Evolutionary conservation across 106 monocot species (phyloP).

Genomic region (Narthecium ossifragum): DNA sequence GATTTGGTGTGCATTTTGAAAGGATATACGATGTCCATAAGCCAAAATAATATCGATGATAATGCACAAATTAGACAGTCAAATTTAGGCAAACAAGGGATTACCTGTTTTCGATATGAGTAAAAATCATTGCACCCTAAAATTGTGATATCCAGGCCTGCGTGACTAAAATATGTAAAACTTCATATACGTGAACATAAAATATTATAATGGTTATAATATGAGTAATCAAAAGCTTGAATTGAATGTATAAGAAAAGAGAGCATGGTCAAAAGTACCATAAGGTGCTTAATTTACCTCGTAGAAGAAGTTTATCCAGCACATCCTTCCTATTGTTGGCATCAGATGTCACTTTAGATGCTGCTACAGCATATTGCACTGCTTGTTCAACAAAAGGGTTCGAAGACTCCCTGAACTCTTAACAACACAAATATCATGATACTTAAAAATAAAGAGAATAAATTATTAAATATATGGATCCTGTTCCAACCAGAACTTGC

Average conservation of each 20-base stretch:
- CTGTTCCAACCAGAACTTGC: no score
- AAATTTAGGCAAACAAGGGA: no score
- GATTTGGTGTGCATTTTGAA: no score
- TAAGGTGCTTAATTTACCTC: constrained; percentile 30
- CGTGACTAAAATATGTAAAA: constrained; percentile 12
- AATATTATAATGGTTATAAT: not conserved
- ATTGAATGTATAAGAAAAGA: no score
- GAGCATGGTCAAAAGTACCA: no score
- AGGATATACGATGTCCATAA: no score
- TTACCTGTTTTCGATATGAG: constrained; percentile 87
- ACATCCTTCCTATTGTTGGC: constrained; percentile 43
- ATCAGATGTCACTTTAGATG: constrained; percentile 40
- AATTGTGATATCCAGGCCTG: constrained; percentile 94
- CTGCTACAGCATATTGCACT: constrained; percentile 77
- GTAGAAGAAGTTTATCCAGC: constrained; percentile 67
- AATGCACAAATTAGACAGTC: no score
- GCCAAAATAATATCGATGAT: no score
- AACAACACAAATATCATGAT: constrained; percentile 8
- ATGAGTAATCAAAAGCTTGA: no score
- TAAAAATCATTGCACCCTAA: constrained; percentile 95
- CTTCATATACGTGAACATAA: not conserved
- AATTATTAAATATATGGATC: no score
- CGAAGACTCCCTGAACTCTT: constrained; percentile 51
- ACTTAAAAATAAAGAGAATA: no score
- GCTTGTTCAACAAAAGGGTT: constrained; percentile 98